phyloP scores from a whole-genome alignment of 306 rosid genomes.

The Rubus idaeus region DNA sequence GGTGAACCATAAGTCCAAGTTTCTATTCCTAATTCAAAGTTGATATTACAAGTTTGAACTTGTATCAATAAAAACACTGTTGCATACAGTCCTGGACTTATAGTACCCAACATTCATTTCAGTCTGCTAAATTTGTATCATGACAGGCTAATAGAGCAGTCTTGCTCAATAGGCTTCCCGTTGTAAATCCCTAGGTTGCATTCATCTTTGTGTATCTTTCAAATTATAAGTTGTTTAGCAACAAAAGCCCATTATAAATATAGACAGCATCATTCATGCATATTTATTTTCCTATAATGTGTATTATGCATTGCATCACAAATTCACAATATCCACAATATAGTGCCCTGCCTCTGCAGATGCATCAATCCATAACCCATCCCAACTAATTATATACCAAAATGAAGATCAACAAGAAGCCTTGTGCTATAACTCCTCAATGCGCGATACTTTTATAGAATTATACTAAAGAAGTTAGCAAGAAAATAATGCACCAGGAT shows the following conservation, averaged over 20 bases:
- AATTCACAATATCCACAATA: background rate
- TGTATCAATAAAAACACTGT: background rate
- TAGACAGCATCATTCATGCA: background rate
- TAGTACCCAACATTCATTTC: background rate
- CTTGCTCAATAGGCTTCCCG: background rate
- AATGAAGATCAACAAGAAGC: background rate
- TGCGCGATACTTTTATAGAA: background rate
- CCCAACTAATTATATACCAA: background rate
- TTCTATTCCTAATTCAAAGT: background rate
- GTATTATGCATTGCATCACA: background rate
- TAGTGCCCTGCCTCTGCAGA: background rate
- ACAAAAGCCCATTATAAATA: background rate
- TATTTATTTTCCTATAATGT: background rate
- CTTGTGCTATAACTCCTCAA: background rate
- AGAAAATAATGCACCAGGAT: background rate
- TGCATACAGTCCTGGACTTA: background rate
- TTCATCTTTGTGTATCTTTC: background rate
- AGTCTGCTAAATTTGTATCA: background rate
- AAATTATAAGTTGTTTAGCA: background rate
- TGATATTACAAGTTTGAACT: background rate
- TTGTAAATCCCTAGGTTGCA: background rate
- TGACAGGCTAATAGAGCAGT: background rate
- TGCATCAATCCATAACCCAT: background rate
- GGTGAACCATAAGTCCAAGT: background rate
- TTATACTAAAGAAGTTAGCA: background rate